Percentiles rank a stretch among this genome's conserved stretches.
Evolutionary conservation across 192 early-diverging fungal genomes (phyloP).

Genomic region (Podila horticola): DNA sequence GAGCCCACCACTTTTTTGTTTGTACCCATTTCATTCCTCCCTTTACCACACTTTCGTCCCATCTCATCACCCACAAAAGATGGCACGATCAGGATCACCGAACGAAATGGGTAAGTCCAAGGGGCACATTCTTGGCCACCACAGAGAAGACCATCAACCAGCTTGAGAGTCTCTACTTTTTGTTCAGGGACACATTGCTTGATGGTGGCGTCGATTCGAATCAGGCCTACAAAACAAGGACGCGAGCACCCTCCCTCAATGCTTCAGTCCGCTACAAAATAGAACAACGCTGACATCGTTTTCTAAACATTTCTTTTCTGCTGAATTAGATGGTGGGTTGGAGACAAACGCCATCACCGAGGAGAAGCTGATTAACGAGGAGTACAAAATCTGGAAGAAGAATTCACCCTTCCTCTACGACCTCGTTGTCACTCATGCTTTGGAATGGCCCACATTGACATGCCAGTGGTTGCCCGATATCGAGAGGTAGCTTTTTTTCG

Average conservation of each 20-base stretch:
- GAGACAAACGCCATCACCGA: slow-evolving; percentile 56
- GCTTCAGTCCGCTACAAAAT: background rate
- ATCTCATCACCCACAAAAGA: slow-evolving; percentile 6
- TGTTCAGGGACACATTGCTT: background rate
- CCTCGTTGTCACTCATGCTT: slow-evolving; percentile 96
- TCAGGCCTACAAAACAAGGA: no score
- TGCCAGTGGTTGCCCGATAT: slow-evolving; percentile 98
- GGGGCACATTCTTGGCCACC: background rate
- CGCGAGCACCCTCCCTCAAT: background rate
- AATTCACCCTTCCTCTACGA: slow-evolving; percentile 99
- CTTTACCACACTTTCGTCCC: background rate
- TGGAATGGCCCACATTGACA: slow-evolving; percentile 98
- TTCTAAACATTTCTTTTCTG: background rate
- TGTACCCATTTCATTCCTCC: background rate
- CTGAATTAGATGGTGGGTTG: slow-evolving; percentile 39
- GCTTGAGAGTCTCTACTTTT: background rate
- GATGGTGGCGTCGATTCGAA: no score
- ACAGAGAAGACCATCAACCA: no score
- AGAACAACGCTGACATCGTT: background rate
- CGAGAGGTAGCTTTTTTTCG: slow-evolving; percentile 66
- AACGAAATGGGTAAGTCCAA: slow-evolving; percentile 49
- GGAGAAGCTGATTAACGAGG: slow-evolving; percentile 94
- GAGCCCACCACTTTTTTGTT: background rate
- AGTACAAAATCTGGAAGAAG: slow-evolving; percentile 99
- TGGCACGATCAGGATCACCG: slow-evolving; percentile 53